A percentile compares a stretch with the other conserved stretches of the same genome.
Evolutionary conservation across 2,329 filamentous ascomycete genomes (phyloP).

Genomic region (Fusarium tjaetaba): DNA sequence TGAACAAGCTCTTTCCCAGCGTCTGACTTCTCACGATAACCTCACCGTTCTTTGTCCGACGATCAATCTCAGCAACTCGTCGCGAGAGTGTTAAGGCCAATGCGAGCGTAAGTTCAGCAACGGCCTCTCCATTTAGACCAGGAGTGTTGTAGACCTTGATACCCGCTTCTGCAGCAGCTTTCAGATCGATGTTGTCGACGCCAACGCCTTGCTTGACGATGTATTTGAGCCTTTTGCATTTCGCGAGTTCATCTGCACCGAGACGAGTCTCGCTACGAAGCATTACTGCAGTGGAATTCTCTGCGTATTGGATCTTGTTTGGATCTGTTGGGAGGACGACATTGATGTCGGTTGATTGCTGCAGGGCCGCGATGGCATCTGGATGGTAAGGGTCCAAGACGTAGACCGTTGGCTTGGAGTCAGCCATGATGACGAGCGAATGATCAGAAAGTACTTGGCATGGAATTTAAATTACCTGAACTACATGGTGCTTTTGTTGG

Average conservation of each 20-base stretch:
- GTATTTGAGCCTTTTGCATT: neutral
- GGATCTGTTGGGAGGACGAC: neutral
- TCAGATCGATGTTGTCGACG: neutral
- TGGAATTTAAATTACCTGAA: too few species aligned
- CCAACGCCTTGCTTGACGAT: slow-evolving; percentile 3
- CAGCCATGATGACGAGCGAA: neutral
- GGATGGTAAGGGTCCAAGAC: neutral
- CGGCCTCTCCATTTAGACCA: neutral
- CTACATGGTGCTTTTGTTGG: fast-evolving
- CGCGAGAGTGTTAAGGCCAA: neutral
- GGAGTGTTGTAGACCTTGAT: neutral
- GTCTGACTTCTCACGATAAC: neutral
- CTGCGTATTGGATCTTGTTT: fast-evolving
- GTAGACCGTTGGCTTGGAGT: neutral
- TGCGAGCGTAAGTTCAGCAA: neutral
- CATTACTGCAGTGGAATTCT: neutral
- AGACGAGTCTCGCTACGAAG: neutral
- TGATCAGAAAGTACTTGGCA: fast-evolving
- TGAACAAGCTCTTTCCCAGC: neutral
- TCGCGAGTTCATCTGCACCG: fast-evolving
- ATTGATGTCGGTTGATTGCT: neutral
- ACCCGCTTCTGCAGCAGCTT: neutral
- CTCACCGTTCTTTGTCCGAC: neutral
- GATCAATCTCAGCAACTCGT: neutral
- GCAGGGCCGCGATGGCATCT: neutral